phyloP scores from a whole-genome alignment of 2,329 filamentous ascomycete genomes.

The Xylariales sp. region DNA sequence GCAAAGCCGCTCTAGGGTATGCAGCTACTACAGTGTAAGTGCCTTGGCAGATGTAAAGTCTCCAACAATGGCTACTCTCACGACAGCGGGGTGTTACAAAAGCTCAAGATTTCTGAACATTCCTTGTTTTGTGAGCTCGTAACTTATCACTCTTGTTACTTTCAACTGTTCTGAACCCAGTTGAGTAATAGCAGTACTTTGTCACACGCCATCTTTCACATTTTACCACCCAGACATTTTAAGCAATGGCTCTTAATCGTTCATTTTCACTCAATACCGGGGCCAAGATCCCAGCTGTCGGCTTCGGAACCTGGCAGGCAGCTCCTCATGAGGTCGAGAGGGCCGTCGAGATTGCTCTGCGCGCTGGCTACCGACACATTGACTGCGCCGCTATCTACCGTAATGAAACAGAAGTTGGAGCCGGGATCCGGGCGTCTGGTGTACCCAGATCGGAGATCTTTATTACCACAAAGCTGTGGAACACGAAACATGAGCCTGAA shows the following conservation, averaged over 20 bases:
- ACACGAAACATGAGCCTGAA: slow-evolving; percentile 23
- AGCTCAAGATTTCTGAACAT: too few species aligned
- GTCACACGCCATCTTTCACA: background rate
- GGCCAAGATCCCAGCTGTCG: slow-evolving; percentile 33
- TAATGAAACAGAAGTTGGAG: slow-evolving; percentile 15
- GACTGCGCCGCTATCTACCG: slow-evolving; percentile 23
- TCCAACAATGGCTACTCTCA: too few species aligned
- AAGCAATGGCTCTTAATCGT: background rate
- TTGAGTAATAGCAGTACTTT: too few species aligned
- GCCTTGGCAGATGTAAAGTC: too few species aligned
- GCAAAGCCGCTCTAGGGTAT: too few species aligned
- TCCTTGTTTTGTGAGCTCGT: too few species aligned
- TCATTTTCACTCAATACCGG: slow-evolving; percentile 34
- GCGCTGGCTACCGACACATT: slow-evolving; percentile 29
- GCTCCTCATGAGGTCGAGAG: slow-evolving; percentile 7
- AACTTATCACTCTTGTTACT: too few species aligned
- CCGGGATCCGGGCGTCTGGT: slow-evolving; percentile 16
- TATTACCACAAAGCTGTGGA: slow-evolving; percentile 24
- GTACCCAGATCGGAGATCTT: slow-evolving; percentile 24
- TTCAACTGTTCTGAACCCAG: too few species aligned
- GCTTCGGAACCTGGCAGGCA: slow-evolving; percentile 35
- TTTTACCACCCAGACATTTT: background rate
- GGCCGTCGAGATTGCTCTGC: slow-evolving; percentile 33
- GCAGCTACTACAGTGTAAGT: too few species aligned
- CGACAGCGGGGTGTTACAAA: too few species aligned